A percentile compares a stretch with the other conserved stretches of the same genome.
Conservation (phyloP, 495 filamentous ascomycete genomes). For the Xylaria acuta region DNA sequence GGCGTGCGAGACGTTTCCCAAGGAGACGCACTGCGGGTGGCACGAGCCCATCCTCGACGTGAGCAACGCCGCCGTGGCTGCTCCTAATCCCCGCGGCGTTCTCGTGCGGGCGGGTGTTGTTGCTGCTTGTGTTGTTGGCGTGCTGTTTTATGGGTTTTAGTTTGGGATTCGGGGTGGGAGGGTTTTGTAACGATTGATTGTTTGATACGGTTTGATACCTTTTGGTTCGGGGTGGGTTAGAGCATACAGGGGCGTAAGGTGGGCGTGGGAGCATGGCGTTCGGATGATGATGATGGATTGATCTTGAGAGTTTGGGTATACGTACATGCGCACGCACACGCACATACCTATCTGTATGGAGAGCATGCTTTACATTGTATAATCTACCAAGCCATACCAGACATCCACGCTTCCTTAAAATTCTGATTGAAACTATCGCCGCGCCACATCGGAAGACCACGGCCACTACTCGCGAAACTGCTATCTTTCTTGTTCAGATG, state of each 20-base stretch:
- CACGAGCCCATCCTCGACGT: constrained; percentile 51
- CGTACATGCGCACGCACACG: background rate
- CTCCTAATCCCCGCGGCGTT: background rate
- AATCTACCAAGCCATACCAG: too few species aligned
- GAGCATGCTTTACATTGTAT: background rate
- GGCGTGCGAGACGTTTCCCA: constrained; percentile 44
- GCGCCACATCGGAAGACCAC: background rate
- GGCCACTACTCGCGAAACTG: background rate
- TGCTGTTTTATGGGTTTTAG: background rate
- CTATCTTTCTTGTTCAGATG: background rate
- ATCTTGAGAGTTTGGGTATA: background rate
- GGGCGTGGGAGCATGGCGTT: background rate
- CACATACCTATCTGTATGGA: background rate
- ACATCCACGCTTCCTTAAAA: background rate
- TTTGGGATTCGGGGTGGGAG: background rate
- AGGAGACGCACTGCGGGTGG: constrained; percentile 50
- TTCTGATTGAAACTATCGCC: background rate
- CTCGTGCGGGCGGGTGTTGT: background rate
- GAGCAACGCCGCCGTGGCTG: background rate
- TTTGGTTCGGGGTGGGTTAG: background rate
- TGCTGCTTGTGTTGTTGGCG: background rate
- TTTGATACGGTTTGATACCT: background rate
- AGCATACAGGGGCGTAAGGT: background rate
- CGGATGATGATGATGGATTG: background rate
- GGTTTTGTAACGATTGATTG: background rate